A percentile compares a stretch with the other conserved stretches of the same genome.
Evolutionary conservation across 305 asterid species (phyloP).

Genomic region (Solanum hybrid): DNA sequence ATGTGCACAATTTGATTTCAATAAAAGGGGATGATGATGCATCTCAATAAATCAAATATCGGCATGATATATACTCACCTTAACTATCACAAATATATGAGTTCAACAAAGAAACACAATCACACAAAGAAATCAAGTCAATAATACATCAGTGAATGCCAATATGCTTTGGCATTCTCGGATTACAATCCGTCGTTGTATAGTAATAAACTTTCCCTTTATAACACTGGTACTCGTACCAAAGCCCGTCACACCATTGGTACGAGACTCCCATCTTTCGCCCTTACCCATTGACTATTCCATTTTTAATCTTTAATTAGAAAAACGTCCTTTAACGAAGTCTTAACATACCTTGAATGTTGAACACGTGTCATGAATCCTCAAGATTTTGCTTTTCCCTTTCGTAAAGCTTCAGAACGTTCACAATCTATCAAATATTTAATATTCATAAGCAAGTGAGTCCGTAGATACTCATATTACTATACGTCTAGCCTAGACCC

Average conservation of each 20-base stretch:
- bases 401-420: no score
- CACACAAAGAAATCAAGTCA: background rate
- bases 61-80: no score
- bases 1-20: no score
- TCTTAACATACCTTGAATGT: no score
- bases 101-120: background rate
- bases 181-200: background rate
- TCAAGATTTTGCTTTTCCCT: background rate
- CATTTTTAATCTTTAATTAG: no score
- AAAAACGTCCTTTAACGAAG: no score
- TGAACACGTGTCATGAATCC: background rate
- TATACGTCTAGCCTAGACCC: no score
- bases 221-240: background rate
- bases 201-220: background rate
- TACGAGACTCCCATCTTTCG: background rate
- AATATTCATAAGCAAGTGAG: background rate
- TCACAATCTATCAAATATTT: background rate
- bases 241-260: background rate
- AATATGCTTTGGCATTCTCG: background rate
- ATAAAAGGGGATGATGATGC: no score
- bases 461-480: no score
- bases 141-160: background rate
- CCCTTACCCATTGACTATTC: background rate
- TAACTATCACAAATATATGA: no score
- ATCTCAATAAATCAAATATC: no score